These are phyloP conservation scores for Salix purpurea DNA, from an alignment of 345 rosid genomes.

Conservation along the genomic window DNA sequence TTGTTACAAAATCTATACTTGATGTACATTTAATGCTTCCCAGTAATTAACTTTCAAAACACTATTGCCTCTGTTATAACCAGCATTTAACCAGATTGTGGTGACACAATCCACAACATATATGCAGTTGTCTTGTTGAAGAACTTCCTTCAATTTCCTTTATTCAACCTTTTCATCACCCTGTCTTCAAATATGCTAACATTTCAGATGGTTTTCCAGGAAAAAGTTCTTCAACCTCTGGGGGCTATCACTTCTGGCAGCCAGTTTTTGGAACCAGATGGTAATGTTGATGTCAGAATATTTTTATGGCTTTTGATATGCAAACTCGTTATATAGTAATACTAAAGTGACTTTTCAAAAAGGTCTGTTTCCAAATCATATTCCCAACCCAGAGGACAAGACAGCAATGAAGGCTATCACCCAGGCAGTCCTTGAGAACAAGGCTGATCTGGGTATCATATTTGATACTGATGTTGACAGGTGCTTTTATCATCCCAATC, in stretches of 20 bases:
- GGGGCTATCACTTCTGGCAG: constrained; percentile 91
- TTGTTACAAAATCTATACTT: background rate
- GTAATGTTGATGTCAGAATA: constrained; percentile 31
- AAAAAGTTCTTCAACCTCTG: constrained; percentile 88
- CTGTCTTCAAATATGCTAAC: background rate
- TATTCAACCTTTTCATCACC: background rate
- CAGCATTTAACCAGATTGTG: background rate
- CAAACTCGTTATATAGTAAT: background rate
- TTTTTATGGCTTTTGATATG: constrained; percentile 3
- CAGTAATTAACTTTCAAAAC: background rate
- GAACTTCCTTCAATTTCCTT: background rate
- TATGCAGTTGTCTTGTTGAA: background rate
- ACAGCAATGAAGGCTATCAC: constrained; percentile 85
- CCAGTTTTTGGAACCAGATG: constrained; percentile 98
- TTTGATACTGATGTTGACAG: constrained; percentile 99
- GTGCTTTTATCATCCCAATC: constrained; percentile 28
- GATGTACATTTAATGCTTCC: background rate
- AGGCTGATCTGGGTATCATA: constrained; percentile 93
- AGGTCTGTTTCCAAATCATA: constrained; percentile 97
- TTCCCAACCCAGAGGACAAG: constrained; percentile 98
- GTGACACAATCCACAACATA: background rate
- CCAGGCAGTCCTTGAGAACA: constrained; percentile 80
- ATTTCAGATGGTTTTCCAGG: constrained; percentile 41
- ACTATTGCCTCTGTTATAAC: background rate
- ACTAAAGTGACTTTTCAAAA: constrained; percentile 11